Evolutionary conservation across 148 eudicot genomes (phyloP).

Genomic region (Chenopodium formosanum): DNA sequence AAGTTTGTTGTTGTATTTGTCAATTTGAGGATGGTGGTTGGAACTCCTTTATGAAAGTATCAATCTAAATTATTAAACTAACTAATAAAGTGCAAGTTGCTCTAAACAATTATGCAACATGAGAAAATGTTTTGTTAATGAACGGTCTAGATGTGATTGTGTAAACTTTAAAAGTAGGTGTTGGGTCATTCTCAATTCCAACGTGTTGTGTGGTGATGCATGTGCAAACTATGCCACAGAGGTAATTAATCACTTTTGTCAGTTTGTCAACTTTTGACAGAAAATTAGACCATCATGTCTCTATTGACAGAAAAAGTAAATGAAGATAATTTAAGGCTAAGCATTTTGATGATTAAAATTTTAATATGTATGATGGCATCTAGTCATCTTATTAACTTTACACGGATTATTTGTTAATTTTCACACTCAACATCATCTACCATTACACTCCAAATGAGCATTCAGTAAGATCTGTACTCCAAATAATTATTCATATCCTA

Average conservation of each 20-base stretch:
- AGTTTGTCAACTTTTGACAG: not conserved
- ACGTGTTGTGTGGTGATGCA: conserved; percentile 4
- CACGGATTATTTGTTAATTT: not conserved
- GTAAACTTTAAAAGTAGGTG: not conserved
- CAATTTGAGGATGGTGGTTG: not conserved
- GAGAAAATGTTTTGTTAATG: not conserved
- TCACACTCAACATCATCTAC: not conserved
- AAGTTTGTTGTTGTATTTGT: not conserved
- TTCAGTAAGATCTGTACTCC: not conserved
- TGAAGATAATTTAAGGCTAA: not conserved
- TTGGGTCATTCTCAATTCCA: not conserved
- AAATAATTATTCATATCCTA: not conserved
- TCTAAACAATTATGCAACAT: not conserved
- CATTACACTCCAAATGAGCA: too few species aligned
- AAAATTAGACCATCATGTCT: not conserved
- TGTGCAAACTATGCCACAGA: not conserved
- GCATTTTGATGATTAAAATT: not conserved
- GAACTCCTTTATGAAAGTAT: too few species aligned
- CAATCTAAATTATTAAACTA: not conserved
- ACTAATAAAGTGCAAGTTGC: not conserved
- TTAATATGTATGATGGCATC: not conserved
- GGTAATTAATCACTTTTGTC: not conserved
- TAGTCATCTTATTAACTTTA: not conserved
- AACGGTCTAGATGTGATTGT: not conserved
- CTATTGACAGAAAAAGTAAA: not conserved